Evolutionary conservation across 768 basidiomycete species (phyloP).

Genomic region (Hygrophorus russula): DNA sequence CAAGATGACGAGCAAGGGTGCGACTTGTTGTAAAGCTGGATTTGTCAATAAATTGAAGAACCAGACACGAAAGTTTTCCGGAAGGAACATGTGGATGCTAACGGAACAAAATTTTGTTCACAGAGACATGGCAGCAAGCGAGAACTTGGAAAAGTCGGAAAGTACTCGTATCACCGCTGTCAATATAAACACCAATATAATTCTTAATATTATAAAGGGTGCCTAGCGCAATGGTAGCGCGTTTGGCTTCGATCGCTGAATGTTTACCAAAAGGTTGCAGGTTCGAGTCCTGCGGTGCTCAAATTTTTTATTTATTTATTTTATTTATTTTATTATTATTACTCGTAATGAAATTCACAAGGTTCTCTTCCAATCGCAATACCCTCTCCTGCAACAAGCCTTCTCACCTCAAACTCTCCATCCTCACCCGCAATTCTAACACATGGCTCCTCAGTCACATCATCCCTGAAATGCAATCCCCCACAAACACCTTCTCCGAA

Average conservation of each 20-base stretch:
- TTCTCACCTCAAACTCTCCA: conserved; percentile 18
- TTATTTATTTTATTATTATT: conserved; percentile 6
- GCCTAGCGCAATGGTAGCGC: conserved; percentile 93
- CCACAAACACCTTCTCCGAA: conserved; percentile 59
- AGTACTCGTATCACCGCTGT: neutral
- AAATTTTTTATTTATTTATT: conserved; percentile 18
- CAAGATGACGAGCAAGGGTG: conserved; percentile 42
- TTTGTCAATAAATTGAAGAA: conserved; percentile 28
- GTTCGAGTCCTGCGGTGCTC: conserved; percentile 94
- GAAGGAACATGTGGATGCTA: conserved; percentile 29
- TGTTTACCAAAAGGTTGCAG: conserved; percentile 84
- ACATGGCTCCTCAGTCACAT: conserved; percentile 41
- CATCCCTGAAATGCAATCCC: conserved; percentile 47
- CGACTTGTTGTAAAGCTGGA: conserved; percentile 40
- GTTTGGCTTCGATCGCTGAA: conserved; percentile 64
- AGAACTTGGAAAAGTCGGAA: neutral
- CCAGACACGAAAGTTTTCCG: conserved; percentile 29
- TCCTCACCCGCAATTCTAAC: conserved; percentile 29
- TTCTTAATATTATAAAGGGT: conserved; percentile 26
- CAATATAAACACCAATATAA: neutral
- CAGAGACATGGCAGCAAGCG: conserved; percentile 6
- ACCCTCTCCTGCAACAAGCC: conserved; percentile 33
- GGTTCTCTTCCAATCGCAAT: conserved; percentile 48
- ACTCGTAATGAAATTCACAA: conserved; percentile 47
- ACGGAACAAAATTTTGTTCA: neutral